Conservation (phyloP, 257 asterid species). For the Ajuga chamaepitys region DNA sequence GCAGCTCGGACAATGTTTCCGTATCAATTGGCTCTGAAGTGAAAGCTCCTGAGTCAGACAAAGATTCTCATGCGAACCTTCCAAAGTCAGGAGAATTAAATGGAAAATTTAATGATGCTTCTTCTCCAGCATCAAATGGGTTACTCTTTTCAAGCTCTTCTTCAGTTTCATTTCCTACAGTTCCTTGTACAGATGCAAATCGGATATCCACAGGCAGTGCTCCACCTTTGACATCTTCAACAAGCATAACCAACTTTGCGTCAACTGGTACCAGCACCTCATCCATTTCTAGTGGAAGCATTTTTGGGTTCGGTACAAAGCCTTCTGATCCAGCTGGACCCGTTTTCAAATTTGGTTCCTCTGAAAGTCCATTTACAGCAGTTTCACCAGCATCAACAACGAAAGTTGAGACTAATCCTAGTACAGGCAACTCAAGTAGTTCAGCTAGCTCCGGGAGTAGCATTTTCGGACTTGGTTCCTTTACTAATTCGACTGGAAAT, state of each 20-base stretch:
- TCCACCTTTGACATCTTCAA: conserved; percentile 24
- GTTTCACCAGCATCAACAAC: conserved; percentile 30
- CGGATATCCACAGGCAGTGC: conserved; percentile 26
- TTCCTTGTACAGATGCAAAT: conserved; percentile 23
- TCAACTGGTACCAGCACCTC: conserved; percentile 25
- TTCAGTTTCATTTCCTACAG: conserved; percentile 21
- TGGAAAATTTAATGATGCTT: conserved; percentile 29
- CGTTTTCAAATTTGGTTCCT: conserved; percentile 28
- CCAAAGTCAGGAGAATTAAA: conserved; percentile 29
- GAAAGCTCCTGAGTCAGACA: conserved; percentile 23
- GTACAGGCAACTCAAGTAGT: conserved; percentile 21
- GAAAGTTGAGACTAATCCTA: conserved; percentile 22
- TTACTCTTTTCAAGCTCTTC: conserved; percentile 23
- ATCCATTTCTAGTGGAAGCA: conserved; percentile 20
- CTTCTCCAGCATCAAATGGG: conserved; percentile 30
- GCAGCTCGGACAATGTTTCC: conserved; percentile 40
- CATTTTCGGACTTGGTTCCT: conserved; percentile 29
- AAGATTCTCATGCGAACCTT: conserved; percentile 16
- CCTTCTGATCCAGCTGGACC: conserved; percentile 24
- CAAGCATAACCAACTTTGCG: conserved; percentile 17
- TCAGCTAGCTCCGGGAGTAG: conserved; percentile 27
- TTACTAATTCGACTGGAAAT: conserved; percentile 17
- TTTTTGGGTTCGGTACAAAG: conserved; percentile 28
- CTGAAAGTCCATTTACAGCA: conserved; percentile 20
- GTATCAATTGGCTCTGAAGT: conserved; percentile 18